A percentile compares a stretch with the other conserved stretches of the same genome.
phyloP scores from a whole-genome alignment of 2,329 filamentous ascomycete genomes.

The Golovinomyces cichoracearum region DNA sequence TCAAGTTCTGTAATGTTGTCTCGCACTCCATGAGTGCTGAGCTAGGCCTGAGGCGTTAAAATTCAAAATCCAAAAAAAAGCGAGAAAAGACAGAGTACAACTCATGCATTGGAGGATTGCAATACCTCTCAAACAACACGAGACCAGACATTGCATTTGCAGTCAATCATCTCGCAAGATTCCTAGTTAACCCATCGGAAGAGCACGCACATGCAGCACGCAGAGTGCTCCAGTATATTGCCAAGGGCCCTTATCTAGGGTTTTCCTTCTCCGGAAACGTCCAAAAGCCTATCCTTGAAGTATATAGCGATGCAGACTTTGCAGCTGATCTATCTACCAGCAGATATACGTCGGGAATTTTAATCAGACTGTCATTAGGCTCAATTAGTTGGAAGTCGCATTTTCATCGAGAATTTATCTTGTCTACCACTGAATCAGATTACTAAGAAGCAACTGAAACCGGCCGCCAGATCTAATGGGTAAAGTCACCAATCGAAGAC shows the following conservation, averaged over 20 bases:
- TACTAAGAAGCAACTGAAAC: neutral
- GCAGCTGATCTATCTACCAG: neutral
- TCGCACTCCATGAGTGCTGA: no score
- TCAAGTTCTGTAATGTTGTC: no score
- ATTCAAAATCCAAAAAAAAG: no score
- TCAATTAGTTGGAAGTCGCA: neutral
- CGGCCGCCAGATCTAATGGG: neutral
- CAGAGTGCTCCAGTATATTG: no score
- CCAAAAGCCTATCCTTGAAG: no score
- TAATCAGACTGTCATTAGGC: neutral
- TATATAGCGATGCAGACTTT: neutral
- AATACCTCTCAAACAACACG: neutral
- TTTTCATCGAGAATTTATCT: neutral
- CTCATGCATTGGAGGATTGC: no score
- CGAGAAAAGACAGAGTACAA: no score
- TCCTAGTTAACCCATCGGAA: neutral
- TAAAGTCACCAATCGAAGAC: neutral
- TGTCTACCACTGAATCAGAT: neutral
- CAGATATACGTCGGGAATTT: neutral
- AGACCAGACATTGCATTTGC: neutral
- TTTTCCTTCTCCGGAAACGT: no score
- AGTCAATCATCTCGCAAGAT: neutral
- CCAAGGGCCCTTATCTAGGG: no score
- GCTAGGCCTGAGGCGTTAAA: no score
- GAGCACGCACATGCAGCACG: no score